Conservation (phyloP, 1,284 basidiomycete genomes). For the Ceratobasidium sp. region DNA sequence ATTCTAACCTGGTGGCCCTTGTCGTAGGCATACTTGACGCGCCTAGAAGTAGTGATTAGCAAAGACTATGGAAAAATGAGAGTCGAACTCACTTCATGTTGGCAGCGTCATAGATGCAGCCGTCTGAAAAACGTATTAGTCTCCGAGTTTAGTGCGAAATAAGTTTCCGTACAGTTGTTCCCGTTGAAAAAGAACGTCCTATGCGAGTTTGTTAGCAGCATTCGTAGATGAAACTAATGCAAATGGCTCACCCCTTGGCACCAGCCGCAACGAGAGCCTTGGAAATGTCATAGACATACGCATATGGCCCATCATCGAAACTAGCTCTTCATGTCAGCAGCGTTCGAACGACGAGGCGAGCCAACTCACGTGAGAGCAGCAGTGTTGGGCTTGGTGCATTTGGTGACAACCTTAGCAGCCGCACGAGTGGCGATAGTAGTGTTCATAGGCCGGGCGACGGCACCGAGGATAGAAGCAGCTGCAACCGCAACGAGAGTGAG, state of each 20-base stretch:
- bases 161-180: constrained; percentile 21
- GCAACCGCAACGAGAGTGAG: constrained; percentile 19
- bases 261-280: constrained; percentile 42
- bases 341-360: too few relatives aligned
- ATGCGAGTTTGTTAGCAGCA: constrained; percentile 15
- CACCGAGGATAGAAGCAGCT: constrained; percentile 9
- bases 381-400: constrained; percentile 39
- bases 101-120: constrained; percentile 44
- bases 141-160: background rate
- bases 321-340: background rate
- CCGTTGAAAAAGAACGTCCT: constrained; percentile 38
- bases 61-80: background rate
- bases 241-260: constrained; percentile 42
- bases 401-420: constrained; percentile 34
- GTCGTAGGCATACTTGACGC: constrained; percentile 19
- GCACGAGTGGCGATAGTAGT: background rate
- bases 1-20: constrained; percentile 39
- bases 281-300: constrained; percentile 46
- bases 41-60: background rate
- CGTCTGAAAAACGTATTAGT: constrained; percentile 5
- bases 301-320: constrained; percentile 46
- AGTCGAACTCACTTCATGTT: constrained; percentile 44
- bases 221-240: background rate
- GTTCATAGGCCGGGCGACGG: constrained; percentile 5
- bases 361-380: constrained; percentile 16